Percentiles rank a stretch among this genome's conserved stretches.
phyloP scores from a whole-genome alignment of 352 stramenopile species.

The Globisporangium splendens region DNA sequence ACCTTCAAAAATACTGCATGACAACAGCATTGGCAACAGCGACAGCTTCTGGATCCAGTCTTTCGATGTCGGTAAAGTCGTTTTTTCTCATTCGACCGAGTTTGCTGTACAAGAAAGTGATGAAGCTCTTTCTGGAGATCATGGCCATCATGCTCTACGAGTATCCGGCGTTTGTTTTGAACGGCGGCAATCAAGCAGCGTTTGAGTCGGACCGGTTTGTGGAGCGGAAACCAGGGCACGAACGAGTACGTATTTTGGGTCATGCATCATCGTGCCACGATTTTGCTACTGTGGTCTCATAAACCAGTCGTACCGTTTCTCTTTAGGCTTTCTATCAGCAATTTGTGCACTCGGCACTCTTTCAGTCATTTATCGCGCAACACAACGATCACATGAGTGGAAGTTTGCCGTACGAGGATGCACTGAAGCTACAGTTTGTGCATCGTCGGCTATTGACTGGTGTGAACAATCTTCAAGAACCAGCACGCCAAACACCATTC shows the following conservation, averaged over 20 bases:
- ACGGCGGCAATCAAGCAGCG: conserved; percentile 11
- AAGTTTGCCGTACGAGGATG: conserved; percentile 24
- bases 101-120: conserved; percentile 24
- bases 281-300: conserved; percentile 2
- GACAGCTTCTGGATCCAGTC: not conserved
- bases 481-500: conserved; percentile 10
- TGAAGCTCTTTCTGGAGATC: conserved; percentile 26
- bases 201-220: conserved; percentile 22
- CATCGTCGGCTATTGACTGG: conserved; percentile 24
- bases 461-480: conserved; percentile 1
- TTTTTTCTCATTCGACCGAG: conserved; percentile 19
- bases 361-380: conserved; percentile 37
- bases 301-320: not conserved
- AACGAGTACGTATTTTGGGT: conserved; percentile 17
- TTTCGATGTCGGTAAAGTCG: conserved; percentile 4
- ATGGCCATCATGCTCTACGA: conserved; percentile 16
- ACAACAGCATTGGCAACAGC: not conserved
- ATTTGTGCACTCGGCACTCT: conserved; percentile 28
- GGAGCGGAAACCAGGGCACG: conserved; percentile 20
- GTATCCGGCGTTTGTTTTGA: conserved; percentile 16
- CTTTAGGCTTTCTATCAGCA: conserved; percentile 29
- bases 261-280: not conserved
- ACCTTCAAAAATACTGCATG: conserved; percentile 46
- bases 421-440: conserved; percentile 37
- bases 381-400: conserved; percentile 33